A percentile compares a stretch with the other conserved stretches of the same genome.
These are phyloP conservation scores for Oehlia diaphana DNA, from an alignment of 192 early-diverging fungal species.

Conservation along the genomic window DNA sequence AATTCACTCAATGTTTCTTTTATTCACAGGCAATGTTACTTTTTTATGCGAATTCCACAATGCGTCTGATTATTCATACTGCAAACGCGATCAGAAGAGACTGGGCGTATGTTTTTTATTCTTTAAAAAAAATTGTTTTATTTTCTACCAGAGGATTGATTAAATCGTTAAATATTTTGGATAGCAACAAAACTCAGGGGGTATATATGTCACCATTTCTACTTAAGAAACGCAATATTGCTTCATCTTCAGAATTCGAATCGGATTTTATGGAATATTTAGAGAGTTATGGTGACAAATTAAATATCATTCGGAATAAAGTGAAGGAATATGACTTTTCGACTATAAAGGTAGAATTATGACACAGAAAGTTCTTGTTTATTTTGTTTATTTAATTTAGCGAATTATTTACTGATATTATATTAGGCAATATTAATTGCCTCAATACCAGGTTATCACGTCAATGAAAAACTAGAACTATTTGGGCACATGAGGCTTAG, in stretches of 20 bases:
- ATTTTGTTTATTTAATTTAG: background rate
- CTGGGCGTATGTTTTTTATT: background rate
- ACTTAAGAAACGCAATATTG: slow-evolving; percentile 32
- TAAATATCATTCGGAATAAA: slow-evolving; percentile 33
- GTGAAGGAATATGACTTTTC: slow-evolving; percentile 56
- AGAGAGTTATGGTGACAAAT: slow-evolving; percentile 39
- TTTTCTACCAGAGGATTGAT: background rate
- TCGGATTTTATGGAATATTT: slow-evolving; percentile 57
- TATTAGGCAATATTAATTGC: slow-evolving; percentile 49
- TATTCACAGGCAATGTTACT: background rate
- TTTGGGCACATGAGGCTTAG: slow-evolving; percentile 58
- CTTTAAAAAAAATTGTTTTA: background rate
- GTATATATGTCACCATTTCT: slow-evolving; percentile 51
- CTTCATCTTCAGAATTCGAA: slow-evolving; percentile 49
- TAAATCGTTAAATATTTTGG: background rate
- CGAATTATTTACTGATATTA: background rate
- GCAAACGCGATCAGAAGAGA: background rate
- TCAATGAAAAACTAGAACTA: slow-evolving; percentile 38
- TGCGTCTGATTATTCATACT: background rate
- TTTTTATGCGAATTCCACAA: background rate
- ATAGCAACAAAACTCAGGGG: slow-evolving; percentile 54
- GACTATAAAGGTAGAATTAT: slow-evolving; percentile 36
- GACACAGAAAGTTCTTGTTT: too few species aligned
- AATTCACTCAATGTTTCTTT: background rate
- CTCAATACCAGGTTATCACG: slow-evolving; percentile 61